Base-by-base conservation (phyloP, 805 yeast genomes). In the Wickerhamiella alocasiicola region DNA sequence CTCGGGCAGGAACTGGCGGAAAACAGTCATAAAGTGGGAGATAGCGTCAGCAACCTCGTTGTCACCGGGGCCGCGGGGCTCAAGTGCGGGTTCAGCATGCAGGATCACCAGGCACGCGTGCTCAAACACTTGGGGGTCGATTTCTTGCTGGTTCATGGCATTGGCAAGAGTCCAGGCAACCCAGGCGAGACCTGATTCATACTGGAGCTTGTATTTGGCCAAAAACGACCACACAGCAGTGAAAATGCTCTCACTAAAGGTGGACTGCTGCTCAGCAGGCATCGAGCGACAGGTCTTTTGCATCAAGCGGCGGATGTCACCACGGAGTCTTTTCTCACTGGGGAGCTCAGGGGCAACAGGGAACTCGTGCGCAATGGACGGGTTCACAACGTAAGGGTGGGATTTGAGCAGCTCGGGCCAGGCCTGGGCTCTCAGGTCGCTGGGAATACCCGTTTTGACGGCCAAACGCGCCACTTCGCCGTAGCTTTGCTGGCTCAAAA, bases 111-210 rank as follows among this genome's bases (percentile, higher is more conserved):
- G 65, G 12, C 76, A 76, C 46, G 82, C 58, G 38, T 94, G 64
- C 64, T 84, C 95, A 56, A 70, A 84, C 5, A 79, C 68, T 46
- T 77, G 82, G 12, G 46, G 15, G 11, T 39, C 43, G 2, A 64
- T 28, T 74, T 59, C 1, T 81, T 83, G 5, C 93, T 87, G 24
- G 75, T 70, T 94, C 94, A 85, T 48, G 17, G 47, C 49, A 57
- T 84, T 94, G 0, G 94, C 88, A 33, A 87, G 61, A 9, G 84
- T 85, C 24, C 83, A 61, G 0, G 95, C 95, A 15, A 82, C 72
- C 95, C 95, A 85, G 2, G 88, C 70, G 51, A 85, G 66, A 0
- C 93, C 87, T 32, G 78, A 68, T 57, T 83, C 91, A 55, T 87
- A 87, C 49, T 75, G 76, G 41, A 82, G 71, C 43, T 77, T 66